Conservation (phyloP, 306 rosid genomes). For the Abrus precatorius region DNA sequence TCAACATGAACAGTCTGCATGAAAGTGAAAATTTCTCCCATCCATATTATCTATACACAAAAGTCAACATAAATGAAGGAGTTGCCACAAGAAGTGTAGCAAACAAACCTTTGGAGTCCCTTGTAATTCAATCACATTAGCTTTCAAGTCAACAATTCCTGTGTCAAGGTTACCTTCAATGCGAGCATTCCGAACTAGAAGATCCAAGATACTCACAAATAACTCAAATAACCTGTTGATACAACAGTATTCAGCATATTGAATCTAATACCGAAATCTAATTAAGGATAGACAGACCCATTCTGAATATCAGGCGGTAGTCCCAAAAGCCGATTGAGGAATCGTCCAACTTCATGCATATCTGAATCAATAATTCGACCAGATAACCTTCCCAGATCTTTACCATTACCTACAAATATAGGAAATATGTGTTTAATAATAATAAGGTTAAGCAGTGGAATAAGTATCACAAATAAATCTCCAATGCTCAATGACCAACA, state of each 20-base stretch:
- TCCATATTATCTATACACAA: slow-evolving; percentile 38
- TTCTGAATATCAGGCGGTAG: slow-evolving; percentile 94
- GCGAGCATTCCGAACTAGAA: slow-evolving; percentile 89
- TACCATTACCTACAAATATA: slow-evolving; percentile 71
- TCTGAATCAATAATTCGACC: slow-evolving; percentile 95
- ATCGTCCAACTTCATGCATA: slow-evolving; percentile 97
- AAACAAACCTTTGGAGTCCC: slow-evolving; percentile 91
- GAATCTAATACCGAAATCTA: slow-evolving; percentile 44
- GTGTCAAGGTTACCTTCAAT: slow-evolving; percentile 97
- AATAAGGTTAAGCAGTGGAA: slow-evolving; percentile 32
- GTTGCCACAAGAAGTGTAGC: slow-evolving; percentile 38
- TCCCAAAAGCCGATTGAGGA: slow-evolving; percentile 95
- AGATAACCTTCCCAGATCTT: slow-evolving; percentile 72
- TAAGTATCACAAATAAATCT: slow-evolving; percentile 3
- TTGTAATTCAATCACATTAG: slow-evolving; percentile 81
- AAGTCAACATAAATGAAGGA: slow-evolving; percentile 40
- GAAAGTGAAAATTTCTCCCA: slow-evolving; percentile 30
- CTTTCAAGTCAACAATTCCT: slow-evolving; percentile 96
- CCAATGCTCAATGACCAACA: slow-evolving; percentile 4
- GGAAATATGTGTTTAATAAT: slow-evolving; percentile 34
- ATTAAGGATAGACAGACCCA: slow-evolving; percentile 63
- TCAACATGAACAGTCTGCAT: slow-evolving; percentile 92
- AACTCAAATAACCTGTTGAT: slow-evolving; percentile 82
- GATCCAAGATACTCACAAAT: slow-evolving; percentile 94
- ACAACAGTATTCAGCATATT: slow-evolving; percentile 47